Percentiles rank a stretch among this genome's conserved stretches.
phyloP scores from a whole-genome alignment of 2,329 filamentous ascomycete species.

The Xylariaceae sp. region DNA sequence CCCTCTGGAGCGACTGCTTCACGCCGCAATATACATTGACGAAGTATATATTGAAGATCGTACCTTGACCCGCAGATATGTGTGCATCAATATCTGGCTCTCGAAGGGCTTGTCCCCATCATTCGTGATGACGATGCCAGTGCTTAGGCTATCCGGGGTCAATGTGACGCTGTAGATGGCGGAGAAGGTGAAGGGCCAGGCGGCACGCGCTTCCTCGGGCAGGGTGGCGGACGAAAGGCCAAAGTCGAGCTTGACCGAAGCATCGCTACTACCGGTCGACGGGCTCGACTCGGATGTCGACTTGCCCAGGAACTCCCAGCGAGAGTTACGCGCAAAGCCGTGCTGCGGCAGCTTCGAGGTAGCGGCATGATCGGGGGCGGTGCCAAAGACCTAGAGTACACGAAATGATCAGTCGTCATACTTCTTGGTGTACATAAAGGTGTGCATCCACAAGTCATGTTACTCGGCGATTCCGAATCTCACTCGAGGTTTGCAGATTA shows the following conservation, averaged over 20 bases:
- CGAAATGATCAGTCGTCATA: too few relatives aligned
- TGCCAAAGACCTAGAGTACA: constrained; percentile 70
- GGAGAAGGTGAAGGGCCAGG: constrained; percentile 85
- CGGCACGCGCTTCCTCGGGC: constrained; percentile 59
- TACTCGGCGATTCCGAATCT: too few relatives aligned
- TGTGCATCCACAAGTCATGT: too few relatives aligned
- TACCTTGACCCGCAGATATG: constrained; percentile 80
- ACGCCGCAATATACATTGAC: too few relatives aligned
- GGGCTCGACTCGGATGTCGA: constrained; percentile 68
- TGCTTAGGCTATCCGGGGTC: constrained; percentile 68
- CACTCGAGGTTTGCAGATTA: too few relatives aligned
- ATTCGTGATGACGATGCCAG: constrained; percentile 83
- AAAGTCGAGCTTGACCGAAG: constrained; percentile 90
- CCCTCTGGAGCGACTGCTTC: too few relatives aligned
- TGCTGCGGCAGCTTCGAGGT: constrained; percentile 83
- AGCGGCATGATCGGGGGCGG: constrained; percentile 69
- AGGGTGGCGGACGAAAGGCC: constrained; percentile 75
- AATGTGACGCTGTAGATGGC: constrained; percentile 92
- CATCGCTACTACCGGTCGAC: constrained; percentile 46
- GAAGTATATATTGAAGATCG: too few relatives aligned
- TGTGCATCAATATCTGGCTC: constrained; percentile 88
- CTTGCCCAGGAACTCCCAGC: constrained; percentile 93
- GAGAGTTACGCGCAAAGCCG: constrained; percentile 84
- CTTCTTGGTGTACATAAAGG: too few relatives aligned
- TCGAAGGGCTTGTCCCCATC: constrained; percentile 80